phyloP scores from a whole-genome alignment of 768 basidiomycete genomes.

The Lactifluus rugatus region DNA sequence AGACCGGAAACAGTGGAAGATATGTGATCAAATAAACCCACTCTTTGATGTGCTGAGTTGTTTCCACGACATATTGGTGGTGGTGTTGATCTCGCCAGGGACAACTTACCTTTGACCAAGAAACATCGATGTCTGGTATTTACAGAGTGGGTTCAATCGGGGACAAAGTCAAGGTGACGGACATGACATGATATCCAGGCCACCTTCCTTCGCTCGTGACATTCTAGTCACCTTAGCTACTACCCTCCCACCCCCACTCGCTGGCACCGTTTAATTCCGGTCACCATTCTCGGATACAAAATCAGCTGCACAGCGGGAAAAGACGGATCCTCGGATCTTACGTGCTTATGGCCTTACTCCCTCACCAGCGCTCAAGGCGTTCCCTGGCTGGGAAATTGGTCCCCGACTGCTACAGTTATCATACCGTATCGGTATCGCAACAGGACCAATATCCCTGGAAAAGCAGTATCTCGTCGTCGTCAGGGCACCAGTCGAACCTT shows the following conservation, averaged over 20 bases:
- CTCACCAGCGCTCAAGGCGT: background rate
- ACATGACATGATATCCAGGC: background rate
- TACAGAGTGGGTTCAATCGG: background rate
- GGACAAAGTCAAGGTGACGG: background rate
- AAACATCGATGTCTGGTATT: background rate
- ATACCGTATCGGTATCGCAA: too few relatives aligned
- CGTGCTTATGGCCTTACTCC: background rate
- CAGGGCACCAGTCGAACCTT: too few relatives aligned
- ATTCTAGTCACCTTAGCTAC: background rate
- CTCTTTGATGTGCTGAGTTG: slow-evolving; percentile 33
- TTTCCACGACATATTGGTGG: slow-evolving; percentile 48
- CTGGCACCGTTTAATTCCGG: too few relatives aligned
- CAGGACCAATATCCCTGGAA: too few relatives aligned
- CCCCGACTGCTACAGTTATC: too few relatives aligned
- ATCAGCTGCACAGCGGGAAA: background rate
- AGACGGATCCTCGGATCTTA: background rate
- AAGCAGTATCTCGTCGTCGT: too few relatives aligned
- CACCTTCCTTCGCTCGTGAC: background rate
- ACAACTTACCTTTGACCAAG: background rate
- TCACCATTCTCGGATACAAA: too few relatives aligned
- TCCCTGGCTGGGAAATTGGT: background rate
- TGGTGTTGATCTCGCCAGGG: background rate
- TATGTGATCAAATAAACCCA: slow-evolving; percentile 22
- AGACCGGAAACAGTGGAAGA: background rate
- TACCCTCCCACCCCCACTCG: background rate